Conservation (phyloP, 2,329 filamentous ascomycete species). For the Pseudocercospora ulei region DNA sequence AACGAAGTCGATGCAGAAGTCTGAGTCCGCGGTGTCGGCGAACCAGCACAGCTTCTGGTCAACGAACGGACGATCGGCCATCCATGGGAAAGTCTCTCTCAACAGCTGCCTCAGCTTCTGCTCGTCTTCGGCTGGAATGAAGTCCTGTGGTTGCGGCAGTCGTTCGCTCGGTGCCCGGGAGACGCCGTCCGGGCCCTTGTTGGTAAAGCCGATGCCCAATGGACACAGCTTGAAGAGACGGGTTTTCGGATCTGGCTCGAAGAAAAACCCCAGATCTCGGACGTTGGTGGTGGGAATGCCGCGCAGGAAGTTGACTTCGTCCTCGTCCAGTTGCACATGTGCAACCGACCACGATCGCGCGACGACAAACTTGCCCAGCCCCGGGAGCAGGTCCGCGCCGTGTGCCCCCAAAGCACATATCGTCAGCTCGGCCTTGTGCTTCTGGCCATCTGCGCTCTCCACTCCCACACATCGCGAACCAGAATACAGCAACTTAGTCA, state of each 20-base stretch:
- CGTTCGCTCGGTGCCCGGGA: conserved; percentile 39
- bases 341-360: conserved; percentile 53
- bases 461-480: conserved; percentile 33
- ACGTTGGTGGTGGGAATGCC: conserved; percentile 54
- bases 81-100: conserved; percentile 44
- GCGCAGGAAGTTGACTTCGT: conserved; percentile 46
- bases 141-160: conserved; percentile 39
- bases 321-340: conserved; percentile 49
- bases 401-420: conserved; percentile 48
- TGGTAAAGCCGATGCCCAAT: conserved; percentile 48
- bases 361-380: conserved; percentile 44
- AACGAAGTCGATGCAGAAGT: conserved; percentile 53
- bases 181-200: conserved; percentile 39
- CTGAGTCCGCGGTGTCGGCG: conserved; percentile 51
- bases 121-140: conserved; percentile 49
- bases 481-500: conserved; percentile 38
- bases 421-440: conserved; percentile 37
- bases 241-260: conserved; percentile 53
- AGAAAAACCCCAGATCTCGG: conserved; percentile 55
- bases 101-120: conserved; percentile 45
- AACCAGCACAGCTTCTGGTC: conserved; percentile 54
- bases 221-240: conserved; percentile 53
- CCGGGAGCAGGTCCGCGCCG: conserved; percentile 42
- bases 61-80: conserved; percentile 50
- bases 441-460: conserved; percentile 35